Evolutionary conservation across 1,284 basidiomycete species (phyloP), one percentile per base, ranked within the genome.

Genomic region (Naganishia sp.): DNA sequence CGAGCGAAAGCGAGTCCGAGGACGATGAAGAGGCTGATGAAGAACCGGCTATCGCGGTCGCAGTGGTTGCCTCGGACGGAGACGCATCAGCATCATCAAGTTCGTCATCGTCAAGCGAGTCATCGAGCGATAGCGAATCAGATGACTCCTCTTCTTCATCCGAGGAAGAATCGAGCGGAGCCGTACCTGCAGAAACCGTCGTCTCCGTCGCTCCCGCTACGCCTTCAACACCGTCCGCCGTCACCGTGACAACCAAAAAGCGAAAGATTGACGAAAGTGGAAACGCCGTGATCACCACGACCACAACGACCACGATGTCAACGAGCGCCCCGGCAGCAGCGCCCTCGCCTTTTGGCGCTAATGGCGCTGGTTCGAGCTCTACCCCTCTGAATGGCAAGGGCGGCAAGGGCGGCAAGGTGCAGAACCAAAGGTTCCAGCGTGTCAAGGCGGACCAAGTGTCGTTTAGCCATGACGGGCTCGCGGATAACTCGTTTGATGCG

Each of bases 401-500:
- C 43, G 66, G 69, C 35, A 72, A 65, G 56, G 71, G 70, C 17
- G 70, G 72, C 67, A 69, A 71, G 65, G 62, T 71, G 9, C 78
- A 77, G 53, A 77, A 79, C 31, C 71, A 75, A 65, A 87, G 89
- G 32, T 98, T 98, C 82, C 87, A 88, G 76, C 84, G 95, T 41
- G 86, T 98, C 68, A 89, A 94, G 76, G 80, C 83, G 1, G 86
- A 88, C 25, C 82, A 86, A 63, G 82, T 92, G 23, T 75, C 74
- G 6, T 85, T 83, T 72, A 74, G 82, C 1, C 83, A 90, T 66
- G 81, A 85, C 47, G 79, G 88, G 52, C 76, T 92, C 75, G 84
- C 80, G 77, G 87, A 95, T 76, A 98, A 95, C 76, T 85, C 87
- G 50, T 99, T 94, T 72, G 85, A 88, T 57, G 86, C 88, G 41